These are phyloP conservation scores for Rhizopus stolonifer DNA, from an alignment of 371 early-diverging fungal species.

Conservation along the genomic window DNA sequence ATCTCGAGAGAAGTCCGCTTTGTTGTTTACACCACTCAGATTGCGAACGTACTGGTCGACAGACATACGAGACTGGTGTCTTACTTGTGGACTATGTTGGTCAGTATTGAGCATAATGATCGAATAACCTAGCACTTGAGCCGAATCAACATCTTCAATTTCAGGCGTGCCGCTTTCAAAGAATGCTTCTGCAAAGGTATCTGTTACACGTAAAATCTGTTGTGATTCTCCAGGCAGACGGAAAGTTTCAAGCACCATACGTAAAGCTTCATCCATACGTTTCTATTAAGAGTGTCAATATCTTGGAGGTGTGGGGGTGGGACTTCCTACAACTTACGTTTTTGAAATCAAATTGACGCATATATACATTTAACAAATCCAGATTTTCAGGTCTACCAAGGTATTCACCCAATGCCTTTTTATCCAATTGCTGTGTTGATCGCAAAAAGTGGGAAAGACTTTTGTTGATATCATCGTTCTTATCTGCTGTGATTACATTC, in stretches of 20 bases:
- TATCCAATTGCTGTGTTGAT: constrained; percentile 74
- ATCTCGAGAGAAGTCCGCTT: constrained; percentile 67
- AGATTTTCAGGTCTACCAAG: constrained; percentile 81
- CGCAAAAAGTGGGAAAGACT: constrained; percentile 74
- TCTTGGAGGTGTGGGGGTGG: no score
- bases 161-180: constrained; percentile 63
- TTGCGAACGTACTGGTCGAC: constrained; percentile 85
- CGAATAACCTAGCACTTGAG: constrained; percentile 83
- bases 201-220: constrained; percentile 90
- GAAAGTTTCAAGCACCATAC: constrained; percentile 83
- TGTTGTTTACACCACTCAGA: constrained; percentile 76
- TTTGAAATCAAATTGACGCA: constrained; percentile 82
- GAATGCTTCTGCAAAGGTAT: constrained; percentile 80
- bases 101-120: constrained; percentile 95
- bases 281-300: no score
- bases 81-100: constrained; percentile 86
- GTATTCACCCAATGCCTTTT: constrained; percentile 84
- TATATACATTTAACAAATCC: constrained; percentile 75
- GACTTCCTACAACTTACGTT: no score
- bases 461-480: constrained; percentile 49
- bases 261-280: constrained; percentile 85
- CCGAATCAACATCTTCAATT: constrained; percentile 73
- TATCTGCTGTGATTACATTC: constrained; percentile 45
- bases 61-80: constrained; percentile 73
- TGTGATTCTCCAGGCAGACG: constrained; percentile 94